Base-by-base conservation (phyloP, 106 monocot genomes). In the Dioscorea dumetorum region DNA sequence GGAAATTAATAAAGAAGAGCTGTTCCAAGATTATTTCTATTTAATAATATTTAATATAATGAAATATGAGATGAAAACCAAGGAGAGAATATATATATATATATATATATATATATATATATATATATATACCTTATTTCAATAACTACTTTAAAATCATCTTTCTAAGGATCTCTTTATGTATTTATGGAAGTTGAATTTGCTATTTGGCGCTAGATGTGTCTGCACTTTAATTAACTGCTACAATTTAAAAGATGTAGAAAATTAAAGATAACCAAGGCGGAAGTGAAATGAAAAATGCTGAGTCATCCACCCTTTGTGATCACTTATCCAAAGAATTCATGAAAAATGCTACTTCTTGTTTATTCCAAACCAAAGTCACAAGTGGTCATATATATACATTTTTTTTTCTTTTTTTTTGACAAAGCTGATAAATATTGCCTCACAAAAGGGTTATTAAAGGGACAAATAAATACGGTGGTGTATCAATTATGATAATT, bases 311-410 rank as follows among this genome's bases (percentile, higher is more conserved):
- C 23, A 73, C n/a, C 71, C 56, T 77, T 87, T 31, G 68, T 49
- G 5, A 87, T n/a, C n/a, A n/a, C 79, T 22, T 82, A 87, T 62
- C 73, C 63, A 53, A 76, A 68, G 60, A 87, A 87, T 24, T 87
- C 67, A 79, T 75, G 14, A 87, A 74, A 61, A 80, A 80, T 31
- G 72, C 73, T 5, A 80, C 79, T 82, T 87, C 28, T 12, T 52
- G 66, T 60, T 67, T 41, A 34, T 34, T 34, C 34, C 34, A 34
- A 34, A 34, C 3, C 34, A 34, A 7, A 34, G 34, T 34, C 3
- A n/a, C n/a, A n/a, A n/a, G n/a, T n/a, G n/a, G n/a, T n/a, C n/a
- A n/a, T n/a, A n/a, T n/a, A n/a, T 28, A 28, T 28, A 28, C 28
- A 28, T 28, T 28, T 28, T 28, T 1, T 28, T 28, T 28, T 28